A percentile compares a stretch with the other conserved stretches of the same genome.
Conservation (phyloP, 2,329 filamentous ascomycete genomes). For the Ciborinia camelliae region DNA sequence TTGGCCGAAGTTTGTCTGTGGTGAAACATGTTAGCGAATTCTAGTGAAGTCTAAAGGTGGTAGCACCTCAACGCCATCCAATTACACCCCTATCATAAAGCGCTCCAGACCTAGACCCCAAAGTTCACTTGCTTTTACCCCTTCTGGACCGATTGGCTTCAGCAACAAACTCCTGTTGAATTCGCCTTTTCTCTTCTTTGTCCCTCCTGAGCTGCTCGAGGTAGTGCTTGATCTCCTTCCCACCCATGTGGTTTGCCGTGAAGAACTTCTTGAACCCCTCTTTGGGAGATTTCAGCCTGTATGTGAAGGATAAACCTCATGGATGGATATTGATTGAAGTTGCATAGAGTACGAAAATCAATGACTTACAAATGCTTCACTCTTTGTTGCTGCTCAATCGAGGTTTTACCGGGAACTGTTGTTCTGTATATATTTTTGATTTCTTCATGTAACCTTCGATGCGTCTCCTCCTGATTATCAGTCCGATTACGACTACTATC, state of each 20-base stretch:
- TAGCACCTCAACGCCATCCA: background rate
- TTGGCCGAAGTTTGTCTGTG: conserved; percentile 36
- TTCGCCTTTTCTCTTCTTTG: background rate
- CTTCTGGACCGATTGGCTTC: background rate
- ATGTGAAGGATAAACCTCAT: background rate
- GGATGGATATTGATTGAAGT: background rate
- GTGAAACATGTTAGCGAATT: conserved; percentile 18
- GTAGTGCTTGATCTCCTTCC: background rate
- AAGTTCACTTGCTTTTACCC: background rate
- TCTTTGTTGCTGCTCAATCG: conserved; percentile 52
- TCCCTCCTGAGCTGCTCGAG: background rate
- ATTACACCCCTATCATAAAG: background rate
- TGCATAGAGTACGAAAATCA: background rate
- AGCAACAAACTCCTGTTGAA: background rate
- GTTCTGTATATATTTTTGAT: conserved; percentile 32
- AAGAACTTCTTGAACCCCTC: background rate
- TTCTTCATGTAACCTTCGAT: conserved; percentile 32
- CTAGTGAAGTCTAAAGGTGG: background rate
- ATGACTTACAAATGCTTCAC: conserved; percentile 43
- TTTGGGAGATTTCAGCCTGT: background rate
- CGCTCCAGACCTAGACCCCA: background rate
- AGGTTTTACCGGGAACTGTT: conserved; percentile 34
- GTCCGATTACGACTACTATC: conserved; percentile 32
- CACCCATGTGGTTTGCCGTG: background rate
- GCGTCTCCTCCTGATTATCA: conserved; percentile 33